These are phyloP conservation scores for Anethum foeniculum DNA, from an alignment of 140 eudicot species.

Conservation along the genomic window DNA sequence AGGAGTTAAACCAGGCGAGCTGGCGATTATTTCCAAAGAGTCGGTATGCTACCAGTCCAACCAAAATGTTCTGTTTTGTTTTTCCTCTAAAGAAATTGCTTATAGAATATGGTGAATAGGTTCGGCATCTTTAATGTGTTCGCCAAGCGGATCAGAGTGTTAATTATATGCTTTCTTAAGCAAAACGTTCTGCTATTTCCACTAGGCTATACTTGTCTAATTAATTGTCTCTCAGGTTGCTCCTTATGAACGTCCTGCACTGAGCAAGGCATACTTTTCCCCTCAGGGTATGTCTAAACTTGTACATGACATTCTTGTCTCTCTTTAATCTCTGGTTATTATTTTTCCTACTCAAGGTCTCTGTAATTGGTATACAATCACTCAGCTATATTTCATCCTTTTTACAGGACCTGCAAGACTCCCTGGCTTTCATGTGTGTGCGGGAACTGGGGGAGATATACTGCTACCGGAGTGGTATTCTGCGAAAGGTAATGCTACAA, in stretches of 20 bases:
- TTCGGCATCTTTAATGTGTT: not conserved
- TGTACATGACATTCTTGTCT: not conserved
- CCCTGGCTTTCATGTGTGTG: conserved; percentile 95
- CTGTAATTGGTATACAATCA: not conserved
- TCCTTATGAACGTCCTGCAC: conserved; percentile 98
- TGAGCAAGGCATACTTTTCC: conserved; percentile 84
- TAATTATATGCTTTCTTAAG: no score
- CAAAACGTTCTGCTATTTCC: not conserved
- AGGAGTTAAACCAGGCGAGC: conserved; percentile 89
- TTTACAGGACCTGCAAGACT: conserved; percentile 92
- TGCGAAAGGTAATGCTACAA: conserved; percentile 51
- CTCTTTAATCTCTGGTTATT: not conserved
- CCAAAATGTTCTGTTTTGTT: not conserved
- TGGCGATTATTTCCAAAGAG: conserved; percentile 85
- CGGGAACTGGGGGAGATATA: conserved; percentile 96
- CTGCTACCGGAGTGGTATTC: conserved; percentile 90
- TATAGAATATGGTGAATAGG: not conserved
- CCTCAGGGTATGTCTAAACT: conserved; percentile 57
- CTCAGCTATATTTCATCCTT: not conserved
- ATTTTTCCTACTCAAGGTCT: not conserved
- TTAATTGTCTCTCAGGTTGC: conserved; percentile 54
- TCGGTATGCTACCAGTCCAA: conserved; percentile 18
- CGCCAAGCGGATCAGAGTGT: not conserved
- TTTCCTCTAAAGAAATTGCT: no score
- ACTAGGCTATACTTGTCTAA: not conserved